These are phyloP conservation scores for Kwoniella sp. DNA, from an alignment of 768 basidiomycete species.

Conservation along the genomic window DNA sequence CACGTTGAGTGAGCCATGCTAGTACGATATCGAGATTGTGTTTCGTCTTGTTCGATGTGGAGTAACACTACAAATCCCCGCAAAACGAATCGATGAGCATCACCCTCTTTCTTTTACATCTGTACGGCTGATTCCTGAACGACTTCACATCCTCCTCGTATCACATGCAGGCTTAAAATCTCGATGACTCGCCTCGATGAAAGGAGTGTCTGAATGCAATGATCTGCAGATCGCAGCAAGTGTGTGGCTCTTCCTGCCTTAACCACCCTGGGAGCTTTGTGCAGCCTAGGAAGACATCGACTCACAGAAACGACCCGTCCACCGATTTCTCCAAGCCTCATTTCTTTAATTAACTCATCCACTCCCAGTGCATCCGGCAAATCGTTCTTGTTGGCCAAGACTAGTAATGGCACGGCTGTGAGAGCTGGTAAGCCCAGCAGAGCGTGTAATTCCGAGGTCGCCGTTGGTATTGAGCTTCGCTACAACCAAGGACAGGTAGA, in stretches of 20 bases:
- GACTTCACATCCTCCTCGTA: too few relatives aligned
- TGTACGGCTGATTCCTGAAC: too few relatives aligned
- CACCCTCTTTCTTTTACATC: too few relatives aligned
- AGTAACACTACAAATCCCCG: conserved; percentile 67
- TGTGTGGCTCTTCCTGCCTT: too few relatives aligned
- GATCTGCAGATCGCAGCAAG: too few relatives aligned
- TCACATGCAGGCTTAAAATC: too few relatives aligned
- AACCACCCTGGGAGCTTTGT: too few relatives aligned
- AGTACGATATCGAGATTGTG: conserved; percentile 90
- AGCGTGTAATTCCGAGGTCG: conserved; percentile 49
- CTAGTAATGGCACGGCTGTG: conserved; percentile 39
- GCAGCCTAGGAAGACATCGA: background rate
- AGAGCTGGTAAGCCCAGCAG: conserved; percentile 46
- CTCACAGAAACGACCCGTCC: conserved; percentile 51
- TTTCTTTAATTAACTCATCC: conserved; percentile 75
- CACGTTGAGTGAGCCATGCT: conserved; percentile 78
- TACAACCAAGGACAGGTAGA: background rate
- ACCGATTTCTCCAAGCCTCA: conserved; percentile 60
- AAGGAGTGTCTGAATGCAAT: too few relatives aligned
- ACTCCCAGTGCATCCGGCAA: conserved; percentile 72
- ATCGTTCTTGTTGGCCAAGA: conserved; percentile 90
- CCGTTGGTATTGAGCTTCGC: conserved; percentile 40
- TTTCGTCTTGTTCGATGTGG: conserved; percentile 79
- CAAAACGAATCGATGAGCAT: background rate
- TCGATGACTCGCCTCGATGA: too few relatives aligned